Percentiles rank a stretch among this genome's conserved stretches.
These are phyloP conservation scores for Gnaphalium uliginosum DNA, from an alignment of 129 eudicot species.

Conservation along the genomic window DNA sequence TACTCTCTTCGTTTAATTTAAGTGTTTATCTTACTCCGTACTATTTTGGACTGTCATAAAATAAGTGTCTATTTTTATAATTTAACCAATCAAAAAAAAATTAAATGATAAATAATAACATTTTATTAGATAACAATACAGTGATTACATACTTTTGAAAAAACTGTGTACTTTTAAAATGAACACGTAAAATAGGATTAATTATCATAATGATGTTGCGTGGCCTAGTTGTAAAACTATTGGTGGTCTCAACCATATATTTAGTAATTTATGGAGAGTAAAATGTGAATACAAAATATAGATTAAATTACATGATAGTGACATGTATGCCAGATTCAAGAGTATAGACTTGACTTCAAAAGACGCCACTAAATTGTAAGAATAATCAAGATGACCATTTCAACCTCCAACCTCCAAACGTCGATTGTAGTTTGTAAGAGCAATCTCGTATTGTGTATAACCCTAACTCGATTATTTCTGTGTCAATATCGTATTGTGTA, in stretches of 20 bases:
- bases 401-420: background rate
- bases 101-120: background rate
- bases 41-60: background rate
- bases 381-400: background rate
- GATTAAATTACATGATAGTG: background rate
- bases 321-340: background rate
- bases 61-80: background rate
- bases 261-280: background rate
- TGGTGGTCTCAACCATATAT: background rate
- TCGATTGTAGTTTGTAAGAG: background rate
- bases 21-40: background rate
- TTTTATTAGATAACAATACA: background rate
- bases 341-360: conserved; percentile 16
- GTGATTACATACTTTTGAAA: background rate
- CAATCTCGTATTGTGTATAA: no score
- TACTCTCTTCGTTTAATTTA: background rate
- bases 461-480: no score
- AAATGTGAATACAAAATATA: background rate
- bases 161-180: no score
- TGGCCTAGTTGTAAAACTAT: no score
- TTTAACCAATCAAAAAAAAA: background rate
- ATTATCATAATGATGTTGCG: no score
- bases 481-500: background rate
- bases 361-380: background rate
- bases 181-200: no score